Base-by-base conservation (phyloP, 139 green algal genomes). In the Chlamydomonas asymmetrica region DNA sequence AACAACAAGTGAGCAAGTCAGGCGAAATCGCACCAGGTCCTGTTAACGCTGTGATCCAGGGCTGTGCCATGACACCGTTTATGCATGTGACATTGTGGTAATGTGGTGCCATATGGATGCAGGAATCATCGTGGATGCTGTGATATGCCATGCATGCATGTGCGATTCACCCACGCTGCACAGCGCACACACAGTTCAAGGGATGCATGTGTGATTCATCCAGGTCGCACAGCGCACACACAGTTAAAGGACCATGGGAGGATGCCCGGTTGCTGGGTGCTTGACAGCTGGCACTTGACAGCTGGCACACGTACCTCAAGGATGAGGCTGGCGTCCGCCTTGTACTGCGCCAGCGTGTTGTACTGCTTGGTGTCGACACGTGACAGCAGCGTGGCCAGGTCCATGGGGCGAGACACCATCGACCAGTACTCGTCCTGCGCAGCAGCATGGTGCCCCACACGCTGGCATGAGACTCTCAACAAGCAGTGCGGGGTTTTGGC, bases 361-460 rank as follows among this genome's bases (percentile, higher is more conserved):
- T 94, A 93, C 54, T 72, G 65, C 35, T 81, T 78, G 25, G 69
- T 62, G 66, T 97, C 85, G 52, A 97, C 86, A 10, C 82, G 82
- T 2, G 76, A 69, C 48, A 97, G 82, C 25, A 96, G 59, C 3
- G 88, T 96, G 40, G 81, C 75, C 57, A 97, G 78, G 78, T 97
- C 92, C 86, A 92, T 93, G 45, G 90, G 91, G 45, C 25, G 54
- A 62, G 29, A 54, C 73, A 81, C 80, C 80, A 40, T 43, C 67
- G 68, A 40, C 61, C 64, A 89, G 80, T 88, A 91, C 29, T 89
- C 75, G 2, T 3, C 87, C 83, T 6, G 79, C 63, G 10, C 35
- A 38, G 27, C 73, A 20, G 48, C 16, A 20, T 16, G 48, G 16
- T 56, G 48, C 48, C n/a, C n/a, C n/a, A n/a, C n/a, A n/a, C n/a